Evolutionary conservation across 495 filamentous ascomycete genomes (phyloP).

Genomic region (Hypoxylon perforatum): DNA sequence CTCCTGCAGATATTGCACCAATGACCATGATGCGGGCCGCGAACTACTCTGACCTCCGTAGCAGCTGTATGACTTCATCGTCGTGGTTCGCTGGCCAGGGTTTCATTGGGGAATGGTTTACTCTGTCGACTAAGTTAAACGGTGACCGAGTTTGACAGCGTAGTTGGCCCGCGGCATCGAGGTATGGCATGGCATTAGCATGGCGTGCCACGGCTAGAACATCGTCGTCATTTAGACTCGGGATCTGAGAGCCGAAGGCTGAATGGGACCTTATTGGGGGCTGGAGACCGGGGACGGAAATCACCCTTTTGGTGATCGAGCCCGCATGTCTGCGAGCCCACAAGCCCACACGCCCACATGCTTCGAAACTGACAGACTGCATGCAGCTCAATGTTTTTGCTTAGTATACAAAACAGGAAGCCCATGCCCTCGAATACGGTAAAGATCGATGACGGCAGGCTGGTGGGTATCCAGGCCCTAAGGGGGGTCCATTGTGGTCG

Average conservation of each 20-base stretch:
- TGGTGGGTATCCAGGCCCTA: constrained; percentile 21
- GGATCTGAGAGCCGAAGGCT: constrained; percentile 28
- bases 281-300: background rate
- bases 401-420: constrained; percentile 22
- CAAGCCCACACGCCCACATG: no score
- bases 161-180: constrained; percentile 3
- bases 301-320: background rate
- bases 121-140: constrained; percentile 10
- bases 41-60: constrained; percentile 19
- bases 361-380: constrained; percentile 19
- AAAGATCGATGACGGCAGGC: constrained; percentile 21
- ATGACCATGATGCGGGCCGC: constrained; percentile 9
- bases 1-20: constrained; percentile 22
- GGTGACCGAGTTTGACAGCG: constrained; percentile 20
- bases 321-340: no score
- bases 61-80: constrained; percentile 20
- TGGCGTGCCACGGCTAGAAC: background rate
- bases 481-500: constrained; percentile 11
- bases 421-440: constrained; percentile 10
- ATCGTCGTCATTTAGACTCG: constrained; percentile 14
- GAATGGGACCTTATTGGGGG: constrained; percentile 19
- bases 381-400: constrained; percentile 31
- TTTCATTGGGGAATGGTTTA: constrained; percentile 18
- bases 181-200: background rate
- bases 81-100: constrained; percentile 21